These are phyloP conservation scores for Amaranthus tricolor DNA, from an alignment of 179 eudicot species.

Conservation along the genomic window DNA sequence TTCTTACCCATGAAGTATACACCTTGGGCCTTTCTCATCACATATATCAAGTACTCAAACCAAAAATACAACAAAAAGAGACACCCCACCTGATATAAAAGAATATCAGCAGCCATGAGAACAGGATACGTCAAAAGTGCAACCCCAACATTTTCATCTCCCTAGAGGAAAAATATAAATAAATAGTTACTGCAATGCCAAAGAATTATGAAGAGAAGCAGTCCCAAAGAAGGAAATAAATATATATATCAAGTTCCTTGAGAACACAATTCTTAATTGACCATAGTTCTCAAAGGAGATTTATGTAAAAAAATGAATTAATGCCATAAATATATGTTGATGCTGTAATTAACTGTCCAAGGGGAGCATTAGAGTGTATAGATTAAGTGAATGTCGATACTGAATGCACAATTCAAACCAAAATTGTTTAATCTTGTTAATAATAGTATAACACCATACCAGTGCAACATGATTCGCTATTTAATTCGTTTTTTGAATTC, in stretches of 20 bases:
- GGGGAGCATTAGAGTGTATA: no score
- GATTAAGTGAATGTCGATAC: no score
- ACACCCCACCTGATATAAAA: constrained; percentile 76
- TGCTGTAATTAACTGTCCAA: no score
- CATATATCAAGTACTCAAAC: no score
- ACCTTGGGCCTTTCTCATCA: no score
- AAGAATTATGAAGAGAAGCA: constrained; percentile 9
- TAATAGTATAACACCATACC: no score
- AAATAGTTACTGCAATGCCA: constrained; percentile 2
- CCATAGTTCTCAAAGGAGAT: background rate
- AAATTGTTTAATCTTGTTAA: no score
- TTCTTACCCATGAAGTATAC: background rate
- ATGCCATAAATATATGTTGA: no score
- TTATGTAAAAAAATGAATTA: no score
- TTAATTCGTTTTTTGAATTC: no score
- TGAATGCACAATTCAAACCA: no score
- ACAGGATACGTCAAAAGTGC: constrained; percentile 93
- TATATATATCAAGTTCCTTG: background rate
- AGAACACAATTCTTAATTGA: constrained; percentile 5
- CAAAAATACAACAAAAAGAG: constrained; percentile 12
- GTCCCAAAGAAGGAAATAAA: background rate
- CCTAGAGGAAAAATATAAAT: constrained; percentile 46
- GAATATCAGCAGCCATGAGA: constrained; percentile 97
- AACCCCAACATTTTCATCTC: constrained; percentile 94
- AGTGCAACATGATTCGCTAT: no score